These are phyloP conservation scores for Colletotrichum sp. DNA, from an alignment of 2,329 filamentous ascomycete genomes.

Conservation along the genomic window DNA sequence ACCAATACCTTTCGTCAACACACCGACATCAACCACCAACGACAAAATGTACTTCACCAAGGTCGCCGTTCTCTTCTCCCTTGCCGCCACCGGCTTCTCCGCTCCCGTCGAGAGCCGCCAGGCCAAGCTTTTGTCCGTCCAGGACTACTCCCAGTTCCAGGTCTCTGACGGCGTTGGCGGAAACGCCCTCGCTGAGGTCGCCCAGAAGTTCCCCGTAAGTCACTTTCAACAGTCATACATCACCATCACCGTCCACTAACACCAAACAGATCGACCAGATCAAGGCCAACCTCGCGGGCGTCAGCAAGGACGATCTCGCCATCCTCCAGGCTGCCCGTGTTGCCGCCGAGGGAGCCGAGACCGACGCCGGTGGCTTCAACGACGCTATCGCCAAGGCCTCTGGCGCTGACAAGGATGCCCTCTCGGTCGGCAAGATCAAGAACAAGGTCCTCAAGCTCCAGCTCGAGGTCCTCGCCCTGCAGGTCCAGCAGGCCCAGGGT, in stretches of 20 bases:
- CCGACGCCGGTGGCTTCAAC: constrained; percentile 51
- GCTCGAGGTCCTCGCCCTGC: constrained; percentile 54
- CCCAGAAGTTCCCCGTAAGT: constrained; percentile 57
- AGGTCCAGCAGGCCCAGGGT: constrained; percentile 57
- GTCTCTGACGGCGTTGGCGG: constrained; percentile 56
- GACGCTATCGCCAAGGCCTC: constrained; percentile 53
- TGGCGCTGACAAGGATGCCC: constrained; percentile 44
- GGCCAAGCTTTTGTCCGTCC: constrained; percentile 12
- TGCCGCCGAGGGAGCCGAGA: constrained; percentile 60
- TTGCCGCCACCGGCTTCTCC: constrained; percentile 38
- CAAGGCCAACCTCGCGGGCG: constrained; percentile 44
- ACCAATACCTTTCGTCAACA: not conserved
- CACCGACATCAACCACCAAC: constrained; percentile 1
- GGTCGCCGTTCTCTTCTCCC: constrained; percentile 37
- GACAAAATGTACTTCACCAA: constrained; percentile 43
- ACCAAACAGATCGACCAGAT: constrained; percentile 3
- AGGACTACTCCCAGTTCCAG: constrained; percentile 36
- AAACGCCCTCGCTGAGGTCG: constrained; percentile 57
- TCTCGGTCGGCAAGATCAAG: constrained; percentile 63
- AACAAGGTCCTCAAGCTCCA: constrained; percentile 65
- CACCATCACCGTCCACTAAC: not conserved
- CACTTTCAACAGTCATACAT: not conserved
- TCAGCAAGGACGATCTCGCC: constrained; percentile 51
- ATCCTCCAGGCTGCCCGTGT: constrained; percentile 55
- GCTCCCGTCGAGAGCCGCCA: constrained; percentile 27